Evolutionary conservation across 805 yeast genomes (phyloP).

Genomic region (Myxozyma mucilagina): DNA sequence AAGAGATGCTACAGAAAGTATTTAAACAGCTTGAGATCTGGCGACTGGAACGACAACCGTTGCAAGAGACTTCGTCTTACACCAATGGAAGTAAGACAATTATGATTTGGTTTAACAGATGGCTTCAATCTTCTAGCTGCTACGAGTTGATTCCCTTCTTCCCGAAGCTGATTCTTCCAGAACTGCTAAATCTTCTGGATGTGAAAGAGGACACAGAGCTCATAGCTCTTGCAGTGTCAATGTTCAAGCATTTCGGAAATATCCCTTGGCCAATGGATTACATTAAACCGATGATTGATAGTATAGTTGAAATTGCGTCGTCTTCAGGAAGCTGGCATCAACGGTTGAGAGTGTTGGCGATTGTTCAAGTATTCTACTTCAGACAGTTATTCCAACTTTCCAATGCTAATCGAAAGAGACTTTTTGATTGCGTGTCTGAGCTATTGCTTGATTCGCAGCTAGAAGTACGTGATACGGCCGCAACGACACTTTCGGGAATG

Average conservation of each 20-base stretch:
- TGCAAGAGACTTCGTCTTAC: conserved; percentile 46
- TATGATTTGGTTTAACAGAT: conserved; percentile 57
- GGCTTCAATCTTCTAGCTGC: conserved; percentile 56
- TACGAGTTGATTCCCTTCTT: conserved; percentile 55
- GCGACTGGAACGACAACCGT: conserved; percentile 21
- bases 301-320: conserved; percentile 47
- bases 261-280: conserved; percentile 49
- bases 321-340: conserved; percentile 57
- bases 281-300: conserved; percentile 46
- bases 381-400: conserved; percentile 61
- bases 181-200: conserved; percentile 60
- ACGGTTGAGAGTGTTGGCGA: conserved; percentile 62
- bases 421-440: conserved; percentile 55
- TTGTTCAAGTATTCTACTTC: conserved; percentile 69
- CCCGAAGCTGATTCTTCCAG: conserved; percentile 60
- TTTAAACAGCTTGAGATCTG: conserved; percentile 47
- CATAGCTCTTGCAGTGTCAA: conserved; percentile 46
- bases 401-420: conserved; percentile 47
- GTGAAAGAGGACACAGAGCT: conserved; percentile 78
- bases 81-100: conserved; percentile 66
- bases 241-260: conserved; percentile 51
- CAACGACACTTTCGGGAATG: conserved; percentile 74
- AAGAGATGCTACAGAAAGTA: conserved; percentile 44
- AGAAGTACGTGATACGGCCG: conserved; percentile 74
- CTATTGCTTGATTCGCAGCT: conserved; percentile 63